Base-by-base conservation (phyloP, 2,329 filamentous ascomycete species). In the Clathrospora elynae region DNA sequence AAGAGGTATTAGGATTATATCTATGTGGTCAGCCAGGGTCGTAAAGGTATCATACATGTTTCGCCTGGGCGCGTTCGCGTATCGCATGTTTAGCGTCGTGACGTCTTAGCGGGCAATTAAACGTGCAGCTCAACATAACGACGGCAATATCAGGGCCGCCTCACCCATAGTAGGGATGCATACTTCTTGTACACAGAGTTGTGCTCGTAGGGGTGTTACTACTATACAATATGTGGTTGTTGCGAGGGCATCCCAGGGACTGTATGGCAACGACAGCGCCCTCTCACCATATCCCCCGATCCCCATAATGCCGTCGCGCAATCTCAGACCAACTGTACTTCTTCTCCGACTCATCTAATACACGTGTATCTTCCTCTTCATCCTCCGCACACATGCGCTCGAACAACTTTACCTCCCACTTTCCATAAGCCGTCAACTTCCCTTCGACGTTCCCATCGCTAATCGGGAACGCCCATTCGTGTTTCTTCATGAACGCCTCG, bases 51-150 rank as follows among this genome's bases (percentile, higher is more conserved):
- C 46, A 49, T 24, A 24, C 17, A 31, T 39, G 46, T 49, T 46
- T 46, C 37, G 42, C 18, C 36, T 12, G 23, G 30, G 24, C 42
- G 42, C 42, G 46, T 38, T 45, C 46, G 37, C 42, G 35, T 46
- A 24, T 22, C 18, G 19, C n/a, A 35, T 24, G 16, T 7, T 34
- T 46, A 46, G 42, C 32, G 35, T 13, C 35, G 35, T 44, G 45
- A 48, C 40, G 35, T 48, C 30, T 19, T n/a, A 22, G n/a, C 16
- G 18, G 31, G 23, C 43, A 45, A 48, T 48, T 20, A 39, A 45
- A 18, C n/a, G 25, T 33, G 45, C 40, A 39, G 32, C 45, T 35
- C 31, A 16, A 48, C 39, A 33, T 33, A 13, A 33, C 20, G 20
- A 17, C 25, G 25, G 33, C 31, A 33, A 16, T 16, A 36, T 35